Evolutionary conservation across 2,329 filamentous ascomycete species (phyloP).

Genomic region (Colletotrichum simmondsii): DNA sequence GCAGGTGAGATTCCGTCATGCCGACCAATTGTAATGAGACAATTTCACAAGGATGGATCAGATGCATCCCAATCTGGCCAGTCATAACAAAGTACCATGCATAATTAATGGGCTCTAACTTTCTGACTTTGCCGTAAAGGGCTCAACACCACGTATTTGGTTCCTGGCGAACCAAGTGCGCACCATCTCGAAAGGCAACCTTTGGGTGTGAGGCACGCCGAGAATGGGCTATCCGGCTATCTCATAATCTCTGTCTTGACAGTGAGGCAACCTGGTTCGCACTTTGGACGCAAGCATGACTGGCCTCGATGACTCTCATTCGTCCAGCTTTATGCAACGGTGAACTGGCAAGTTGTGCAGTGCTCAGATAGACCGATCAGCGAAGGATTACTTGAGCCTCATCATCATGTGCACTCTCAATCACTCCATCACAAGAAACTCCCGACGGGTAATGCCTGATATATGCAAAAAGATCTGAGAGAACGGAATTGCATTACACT

Average conservation of each 20-base stretch:
- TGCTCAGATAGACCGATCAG: background rate
- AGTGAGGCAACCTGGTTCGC: background rate
- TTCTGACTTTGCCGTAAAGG: background rate
- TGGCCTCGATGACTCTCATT: background rate
- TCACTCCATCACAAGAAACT: background rate
- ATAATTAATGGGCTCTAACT: background rate
- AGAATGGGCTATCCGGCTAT: background rate
- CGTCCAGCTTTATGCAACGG: background rate
- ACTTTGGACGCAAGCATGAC: background rate
- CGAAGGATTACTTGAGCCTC: background rate
- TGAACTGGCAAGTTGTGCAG: background rate
- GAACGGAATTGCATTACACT: too few species aligned
- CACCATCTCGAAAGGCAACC: background rate
- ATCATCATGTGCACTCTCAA: background rate
- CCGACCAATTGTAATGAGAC: background rate
- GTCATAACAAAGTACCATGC: slow-evolving; percentile 16
- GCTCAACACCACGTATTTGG: background rate
- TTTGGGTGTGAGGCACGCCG: background rate
- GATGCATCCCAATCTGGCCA: background rate
- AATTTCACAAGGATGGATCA: background rate
- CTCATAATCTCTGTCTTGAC: background rate
- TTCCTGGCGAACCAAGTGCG: slow-evolving; percentile 5
- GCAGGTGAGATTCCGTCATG: background rate
- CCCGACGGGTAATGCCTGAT: too few species aligned
- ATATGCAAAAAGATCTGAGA: too few species aligned